Evolutionary conservation across 2,329 filamentous ascomycete species (phyloP).

Genomic region (Trichophyton verrucosum): DNA sequence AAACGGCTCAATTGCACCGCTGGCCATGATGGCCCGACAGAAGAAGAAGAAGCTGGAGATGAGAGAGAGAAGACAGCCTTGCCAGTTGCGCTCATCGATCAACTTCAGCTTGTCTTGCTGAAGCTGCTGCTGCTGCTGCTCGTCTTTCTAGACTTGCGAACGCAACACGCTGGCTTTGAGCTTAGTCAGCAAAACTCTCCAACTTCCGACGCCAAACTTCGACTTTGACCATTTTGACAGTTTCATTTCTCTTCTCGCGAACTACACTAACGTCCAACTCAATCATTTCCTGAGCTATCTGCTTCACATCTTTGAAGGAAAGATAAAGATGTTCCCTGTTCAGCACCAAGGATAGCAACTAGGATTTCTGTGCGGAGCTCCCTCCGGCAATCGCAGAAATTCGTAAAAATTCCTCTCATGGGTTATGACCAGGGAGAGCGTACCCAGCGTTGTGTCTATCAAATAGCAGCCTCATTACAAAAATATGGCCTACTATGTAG

Average conservation of each 20-base stretch:
- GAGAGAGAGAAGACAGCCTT: conserved; percentile 13
- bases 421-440: too few species aligned
- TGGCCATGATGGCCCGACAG: conserved; percentile 14
- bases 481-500: not conserved
- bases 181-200: not conserved
- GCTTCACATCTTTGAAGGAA: too few species aligned
- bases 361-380: too few species aligned
- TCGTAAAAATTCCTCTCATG: too few species aligned
- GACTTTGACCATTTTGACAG: too few species aligned
- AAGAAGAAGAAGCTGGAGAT: conserved; percentile 22
- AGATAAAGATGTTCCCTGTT: too few species aligned
- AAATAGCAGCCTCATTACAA: not conserved
- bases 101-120: not conserved
- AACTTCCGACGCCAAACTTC: not conserved
- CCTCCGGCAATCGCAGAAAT: too few species aligned
- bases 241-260: too few species aligned
- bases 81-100: not conserved
- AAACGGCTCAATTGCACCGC: conserved; percentile 42
- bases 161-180: conserved; percentile 3
- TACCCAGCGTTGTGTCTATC: too few species aligned
- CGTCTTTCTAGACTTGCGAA: not conserved
- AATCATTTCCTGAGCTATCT: too few species aligned
- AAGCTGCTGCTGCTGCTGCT: not conserved
- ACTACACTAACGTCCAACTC: too few species aligned
- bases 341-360: too few species aligned